Conservation (phyloP, 371 early-diverging fungal genomes). For the Gilbertella persicaria region DNA sequence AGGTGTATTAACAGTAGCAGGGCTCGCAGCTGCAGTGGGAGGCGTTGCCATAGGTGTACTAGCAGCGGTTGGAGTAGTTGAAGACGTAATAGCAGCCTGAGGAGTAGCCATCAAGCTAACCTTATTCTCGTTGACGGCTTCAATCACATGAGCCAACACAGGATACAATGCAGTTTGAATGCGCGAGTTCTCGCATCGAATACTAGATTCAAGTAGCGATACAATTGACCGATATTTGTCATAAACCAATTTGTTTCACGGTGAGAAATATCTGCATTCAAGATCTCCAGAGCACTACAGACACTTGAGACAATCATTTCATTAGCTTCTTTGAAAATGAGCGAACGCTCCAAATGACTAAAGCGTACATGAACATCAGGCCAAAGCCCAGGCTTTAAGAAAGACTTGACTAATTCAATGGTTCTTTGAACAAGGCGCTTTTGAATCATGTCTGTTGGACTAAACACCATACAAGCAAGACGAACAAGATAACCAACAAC, state of each 20-base stretch:
- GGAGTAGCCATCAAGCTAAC: neutral
- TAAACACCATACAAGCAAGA: slow-evolving; percentile 67
- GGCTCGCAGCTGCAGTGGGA: neutral
- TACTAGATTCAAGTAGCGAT: slow-evolving; percentile 70
- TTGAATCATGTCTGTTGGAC: slow-evolving; percentile 49
- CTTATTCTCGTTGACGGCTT: slow-evolving; percentile 47
- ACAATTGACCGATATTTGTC: slow-evolving; percentile 64
- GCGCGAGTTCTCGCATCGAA: slow-evolving; percentile 64
- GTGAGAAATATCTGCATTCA: slow-evolving; percentile 61
- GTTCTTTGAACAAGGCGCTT: slow-evolving; percentile 62
- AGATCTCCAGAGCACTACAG: slow-evolving; percentile 73
- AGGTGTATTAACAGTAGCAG: neutral
- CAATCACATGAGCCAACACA: slow-evolving; percentile 64
- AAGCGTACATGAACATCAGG: slow-evolving; percentile 61
- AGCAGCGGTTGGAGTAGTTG: neutral
- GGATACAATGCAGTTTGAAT: slow-evolving; percentile 69
- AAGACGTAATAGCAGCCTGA: neutral
- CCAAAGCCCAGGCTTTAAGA: slow-evolving; percentile 62
- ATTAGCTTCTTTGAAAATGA: slow-evolving; percentile 42
- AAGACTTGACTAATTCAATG: slow-evolving; percentile 62
- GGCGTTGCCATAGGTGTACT: neutral
- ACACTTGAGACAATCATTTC: slow-evolving; percentile 47
- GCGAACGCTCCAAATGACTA: slow-evolving; percentile 48
- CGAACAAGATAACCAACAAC: slow-evolving; percentile 72
- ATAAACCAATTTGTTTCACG: slow-evolving; percentile 69